These are phyloP conservation scores for Beauveria scarabaeidicola DNA, from an alignment of 2,329 filamentous ascomycete genomes.

Conservation along the genomic window DNA sequence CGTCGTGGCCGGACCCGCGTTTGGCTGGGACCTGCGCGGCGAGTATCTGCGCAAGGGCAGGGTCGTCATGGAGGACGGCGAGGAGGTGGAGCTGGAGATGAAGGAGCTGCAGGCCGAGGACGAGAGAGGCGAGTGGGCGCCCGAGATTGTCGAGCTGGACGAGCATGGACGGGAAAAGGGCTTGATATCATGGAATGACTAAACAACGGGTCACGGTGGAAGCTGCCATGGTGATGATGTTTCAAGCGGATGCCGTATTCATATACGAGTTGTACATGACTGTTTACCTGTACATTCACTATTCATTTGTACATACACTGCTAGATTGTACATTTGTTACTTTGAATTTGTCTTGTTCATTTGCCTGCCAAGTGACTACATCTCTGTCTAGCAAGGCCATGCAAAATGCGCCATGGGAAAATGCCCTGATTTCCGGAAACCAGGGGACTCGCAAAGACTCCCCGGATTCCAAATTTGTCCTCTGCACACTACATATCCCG, in stretches of 20 bases:
- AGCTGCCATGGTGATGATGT: no score
- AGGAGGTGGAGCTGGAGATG: constrained; percentile 39
- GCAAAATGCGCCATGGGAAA: constrained; percentile 10
- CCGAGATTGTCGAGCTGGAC: constrained; percentile 45
- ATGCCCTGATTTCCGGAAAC: neutral
- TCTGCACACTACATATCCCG: constrained; percentile 7
- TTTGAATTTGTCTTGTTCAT: constrained; percentile 8
- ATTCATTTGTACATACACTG: neutral
- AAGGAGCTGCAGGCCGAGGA: constrained; percentile 46
- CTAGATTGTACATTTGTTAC: neutral
- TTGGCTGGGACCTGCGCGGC: constrained; percentile 49
- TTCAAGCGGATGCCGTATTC: no score
- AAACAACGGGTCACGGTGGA: neutral
- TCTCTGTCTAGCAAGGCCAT: constrained; percentile 9
- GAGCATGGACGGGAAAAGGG: constrained; percentile 43
- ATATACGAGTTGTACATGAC: no score
- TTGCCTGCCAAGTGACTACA: constrained; percentile 8
- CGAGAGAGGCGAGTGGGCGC: constrained; percentile 44
- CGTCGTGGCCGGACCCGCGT: constrained; percentile 26
- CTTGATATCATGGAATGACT: constrained; percentile 40
- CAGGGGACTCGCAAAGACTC: neutral
- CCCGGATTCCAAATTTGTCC: neutral
- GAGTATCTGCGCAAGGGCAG: constrained; percentile 40
- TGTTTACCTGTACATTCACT: no score
- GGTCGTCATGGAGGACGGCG: constrained; percentile 44